Percentiles rank a stretch among this genome's conserved stretches.
phyloP scores from a whole-genome alignment of 768 basidiomycete species.

The Gyrodon lividus region DNA sequence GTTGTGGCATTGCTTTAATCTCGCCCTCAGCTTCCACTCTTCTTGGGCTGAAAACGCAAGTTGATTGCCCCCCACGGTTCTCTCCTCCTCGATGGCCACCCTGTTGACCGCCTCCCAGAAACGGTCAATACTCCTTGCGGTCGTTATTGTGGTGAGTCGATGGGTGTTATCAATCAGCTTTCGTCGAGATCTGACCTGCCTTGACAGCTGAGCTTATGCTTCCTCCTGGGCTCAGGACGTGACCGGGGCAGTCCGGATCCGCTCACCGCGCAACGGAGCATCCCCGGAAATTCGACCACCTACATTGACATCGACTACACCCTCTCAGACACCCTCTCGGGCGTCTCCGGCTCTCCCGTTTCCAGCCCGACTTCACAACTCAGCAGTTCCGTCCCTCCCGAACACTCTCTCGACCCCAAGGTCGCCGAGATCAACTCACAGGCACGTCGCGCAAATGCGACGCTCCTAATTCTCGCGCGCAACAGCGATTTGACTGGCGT shows the following conservation, averaged over 20 bases:
- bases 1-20: background rate
- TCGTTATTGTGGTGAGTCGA: slow-evolving; percentile 24
- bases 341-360: background rate
- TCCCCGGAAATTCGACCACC: background rate
- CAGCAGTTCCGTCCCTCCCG: slow-evolving; percentile 1
- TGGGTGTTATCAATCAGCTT: too few species aligned
- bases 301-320: background rate
- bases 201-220: slow-evolving; percentile 19
- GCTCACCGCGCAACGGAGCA: slow-evolving; percentile 1
- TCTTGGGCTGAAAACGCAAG: background rate
- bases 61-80: background rate
- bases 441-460: slow-evolving; percentile 52
- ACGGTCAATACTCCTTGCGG: slow-evolving; percentile 27
- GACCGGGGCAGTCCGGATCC: slow-evolving; percentile 1
- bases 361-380: background rate
- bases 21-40: background rate
- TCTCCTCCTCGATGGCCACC: slow-evolving; percentile 16
- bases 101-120: slow-evolving; percentile 30
- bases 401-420: slow-evolving; percentile 2
- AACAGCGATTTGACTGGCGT: slow-evolving; percentile 47
- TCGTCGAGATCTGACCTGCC: background rate
- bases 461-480: slow-evolving; percentile 54
- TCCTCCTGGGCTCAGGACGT: slow-evolving; percentile 19
- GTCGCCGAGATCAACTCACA: background rate
- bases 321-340: background rate